Evolutionary conservation across 2,329 filamentous ascomycete species (phyloP), one percentile per base, ranked within the genome.

Genomic region (Fusarium succisae): DNA sequence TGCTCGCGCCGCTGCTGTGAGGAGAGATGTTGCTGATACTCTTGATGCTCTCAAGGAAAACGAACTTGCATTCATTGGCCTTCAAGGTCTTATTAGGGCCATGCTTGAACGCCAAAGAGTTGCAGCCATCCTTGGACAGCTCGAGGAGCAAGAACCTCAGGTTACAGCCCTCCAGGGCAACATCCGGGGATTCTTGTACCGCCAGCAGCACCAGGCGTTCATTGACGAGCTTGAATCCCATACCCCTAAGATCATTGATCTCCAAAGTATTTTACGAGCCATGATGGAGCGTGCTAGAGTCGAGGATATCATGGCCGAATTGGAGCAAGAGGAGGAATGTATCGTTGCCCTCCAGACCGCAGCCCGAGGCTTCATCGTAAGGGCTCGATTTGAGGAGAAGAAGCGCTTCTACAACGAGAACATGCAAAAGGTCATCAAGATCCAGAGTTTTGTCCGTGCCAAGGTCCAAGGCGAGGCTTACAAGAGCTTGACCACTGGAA

Each of bases 371-470:
- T 91, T 90, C 77, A 82, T 97, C 6, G 89, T 98, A 38, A 90
- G 96, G 39, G 87, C 86, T 20, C 88, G 87, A 24, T 98, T 97
- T 77, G 90, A 89, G 59, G 94, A 97, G 82, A 98, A 98, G 87
- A 91, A 93, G 80, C 91, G 91, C 28, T 96, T 93, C 84, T 99
- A 95, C 86, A 92, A 93, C 76, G 92, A 97, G 83, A 99, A 99
- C 80, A 99, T 99, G 96, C 91, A 98, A 79, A 98, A 97, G 83
- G 96, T 99, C 32, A 92, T 99, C 87, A 99, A 99, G 83, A 95
- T 98, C 65, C 97, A 99, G 81, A 99, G 96, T 81, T 97, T 98
- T 76, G 92, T 98, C 60, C 91, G 96, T 70, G 96, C 92, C 74
- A 96, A 97, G 80, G 94, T 98, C 56, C 96, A 99, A 82, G 96